A percentile compares a stretch with the other conserved stretches of the same genome.
These are phyloP conservation scores for Pyrus betulifolia DNA, from an alignment of 306 rosid species.

Conservation along the genomic window DNA sequence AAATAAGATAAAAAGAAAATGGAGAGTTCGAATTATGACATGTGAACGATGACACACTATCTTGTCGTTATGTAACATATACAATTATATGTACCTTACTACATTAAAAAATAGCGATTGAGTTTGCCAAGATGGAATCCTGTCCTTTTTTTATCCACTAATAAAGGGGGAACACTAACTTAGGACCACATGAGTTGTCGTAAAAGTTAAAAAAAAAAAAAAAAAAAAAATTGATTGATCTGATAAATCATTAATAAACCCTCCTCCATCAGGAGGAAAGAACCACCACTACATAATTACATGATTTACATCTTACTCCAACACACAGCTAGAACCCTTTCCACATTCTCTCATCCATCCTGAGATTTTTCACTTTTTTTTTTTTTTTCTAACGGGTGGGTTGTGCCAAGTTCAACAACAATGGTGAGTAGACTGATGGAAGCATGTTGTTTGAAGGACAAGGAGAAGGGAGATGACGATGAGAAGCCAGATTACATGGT, in stretches of 20 bases:
- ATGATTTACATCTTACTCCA: not conserved
- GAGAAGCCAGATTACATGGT: conserved; percentile 11
- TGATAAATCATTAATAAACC: not conserved
- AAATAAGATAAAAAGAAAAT: too few relatives aligned
- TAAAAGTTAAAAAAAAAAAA: not conserved
- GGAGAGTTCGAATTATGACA: not conserved
- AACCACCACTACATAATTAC: not conserved
- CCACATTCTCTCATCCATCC: not conserved
- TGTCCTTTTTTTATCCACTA: conserved; percentile 3
- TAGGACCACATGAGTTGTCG: not conserved
- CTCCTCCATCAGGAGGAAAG: not conserved
- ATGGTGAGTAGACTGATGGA: conserved; percentile 17
- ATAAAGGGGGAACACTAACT: not conserved
- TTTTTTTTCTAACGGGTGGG: not conserved
- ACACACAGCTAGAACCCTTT: too few relatives aligned
- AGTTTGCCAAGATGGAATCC: conserved; percentile 7
- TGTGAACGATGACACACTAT: too few relatives aligned
- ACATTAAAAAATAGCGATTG: not conserved
- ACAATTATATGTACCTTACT: not conserved
- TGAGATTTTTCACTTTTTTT: not conserved
- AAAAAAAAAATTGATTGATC: too few relatives aligned
- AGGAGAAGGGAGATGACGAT: not conserved
- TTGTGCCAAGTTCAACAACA: conserved; percentile 14
- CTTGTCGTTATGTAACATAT: too few relatives aligned
- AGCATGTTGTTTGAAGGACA: conserved; percentile 10